A percentile compares a stretch with the other conserved stretches of the same genome.
phyloP scores from a whole-genome alignment of 2,329 filamentous ascomycete species.

The Diatrype stigma region DNA sequence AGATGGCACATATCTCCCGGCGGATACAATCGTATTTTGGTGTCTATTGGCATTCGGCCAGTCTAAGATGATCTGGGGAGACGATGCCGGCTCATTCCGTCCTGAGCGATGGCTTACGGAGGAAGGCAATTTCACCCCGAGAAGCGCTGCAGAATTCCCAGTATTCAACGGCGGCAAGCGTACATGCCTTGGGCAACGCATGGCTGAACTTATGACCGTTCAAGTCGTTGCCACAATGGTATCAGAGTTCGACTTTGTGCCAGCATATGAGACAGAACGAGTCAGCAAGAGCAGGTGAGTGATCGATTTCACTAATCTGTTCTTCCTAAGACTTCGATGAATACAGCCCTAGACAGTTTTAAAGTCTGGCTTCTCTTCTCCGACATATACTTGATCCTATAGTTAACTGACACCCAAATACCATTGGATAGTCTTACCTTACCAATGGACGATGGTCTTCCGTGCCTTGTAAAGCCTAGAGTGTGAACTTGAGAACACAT shows the following conservation, averaged over 20 bases:
- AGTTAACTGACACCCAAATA: not conserved
- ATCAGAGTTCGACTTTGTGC: slow-evolving; percentile 46
- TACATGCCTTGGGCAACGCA: slow-evolving; percentile 58
- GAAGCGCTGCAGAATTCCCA: slow-evolving; percentile 52
- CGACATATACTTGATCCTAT: not conserved
- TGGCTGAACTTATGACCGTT: slow-evolving; percentile 58
- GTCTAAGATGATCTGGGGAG: slow-evolving; percentile 52
- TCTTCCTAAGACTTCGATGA: not conserved
- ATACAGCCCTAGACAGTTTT: not conserved
- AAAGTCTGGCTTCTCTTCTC: not conserved
- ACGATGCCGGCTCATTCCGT: slow-evolving; percentile 50
- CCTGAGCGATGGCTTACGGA: slow-evolving; percentile 53
- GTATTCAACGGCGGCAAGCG: slow-evolving; percentile 63
- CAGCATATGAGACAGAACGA: slow-evolving; percentile 41
- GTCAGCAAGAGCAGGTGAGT: slow-evolving; percentile 49
- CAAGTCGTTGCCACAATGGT: slow-evolving; percentile 51
- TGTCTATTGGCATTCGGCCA: slow-evolving; percentile 62
- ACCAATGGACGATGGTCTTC: slow-evolving; percentile 60
- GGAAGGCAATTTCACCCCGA: slow-evolving; percentile 37
- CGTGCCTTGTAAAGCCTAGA: slow-evolving; percentile 34
- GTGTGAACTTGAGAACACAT: not conserved
- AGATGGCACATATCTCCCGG: slow-evolving; percentile 56
- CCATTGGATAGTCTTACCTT: slow-evolving; percentile 41
- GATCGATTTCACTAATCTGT: not conserved
- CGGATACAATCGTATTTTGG: slow-evolving; percentile 54